Evolutionary conservation across 73 alveolate species (phyloP).

Genomic region (Symbiodinium pilosum): DNA sequence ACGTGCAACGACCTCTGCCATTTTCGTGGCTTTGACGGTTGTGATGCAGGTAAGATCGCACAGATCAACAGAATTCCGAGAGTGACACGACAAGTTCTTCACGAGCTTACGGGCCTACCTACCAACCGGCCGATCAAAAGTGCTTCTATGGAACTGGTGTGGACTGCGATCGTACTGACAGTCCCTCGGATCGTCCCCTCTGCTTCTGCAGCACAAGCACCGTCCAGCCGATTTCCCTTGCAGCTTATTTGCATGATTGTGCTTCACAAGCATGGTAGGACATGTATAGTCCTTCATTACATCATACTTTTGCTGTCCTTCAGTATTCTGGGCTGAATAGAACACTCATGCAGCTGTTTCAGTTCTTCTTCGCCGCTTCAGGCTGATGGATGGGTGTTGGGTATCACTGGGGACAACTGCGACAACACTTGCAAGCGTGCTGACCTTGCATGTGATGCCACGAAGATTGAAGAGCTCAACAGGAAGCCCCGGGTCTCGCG

Average conservation of each 20-base stretch:
- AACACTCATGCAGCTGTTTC: too few relatives aligned
- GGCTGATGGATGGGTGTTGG: too few relatives aligned
- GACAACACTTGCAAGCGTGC: too few relatives aligned
- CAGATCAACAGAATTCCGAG: not conserved
- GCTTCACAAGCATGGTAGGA: too few relatives aligned
- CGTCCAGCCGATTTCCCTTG: not conserved
- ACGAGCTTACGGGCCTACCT: not conserved
- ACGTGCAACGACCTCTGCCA: slow-evolving; percentile 1
- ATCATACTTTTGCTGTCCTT: too few relatives aligned
- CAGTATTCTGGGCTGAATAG: too few relatives aligned
- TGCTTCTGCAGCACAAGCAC: not conserved
- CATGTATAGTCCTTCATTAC: too few relatives aligned
- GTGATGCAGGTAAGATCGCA: not conserved
- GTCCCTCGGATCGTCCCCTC: not conserved
- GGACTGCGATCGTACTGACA: not conserved
- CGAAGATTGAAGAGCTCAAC: too few relatives aligned
- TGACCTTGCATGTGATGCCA: too few relatives aligned
- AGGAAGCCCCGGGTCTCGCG: too few relatives aligned
- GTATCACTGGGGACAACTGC: too few relatives aligned
- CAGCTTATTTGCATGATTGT: not conserved
- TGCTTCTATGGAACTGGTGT: not conserved
- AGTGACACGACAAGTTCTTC: not conserved
- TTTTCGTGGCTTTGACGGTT: not conserved
- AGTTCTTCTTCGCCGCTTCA: too few relatives aligned
- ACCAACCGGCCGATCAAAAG: not conserved